Percentiles rank a stretch among this genome's conserved stretches.
These are phyloP conservation scores for Suillus paluster DNA, from an alignment of 768 basidiomycete genomes.

Conservation along the genomic window DNA sequence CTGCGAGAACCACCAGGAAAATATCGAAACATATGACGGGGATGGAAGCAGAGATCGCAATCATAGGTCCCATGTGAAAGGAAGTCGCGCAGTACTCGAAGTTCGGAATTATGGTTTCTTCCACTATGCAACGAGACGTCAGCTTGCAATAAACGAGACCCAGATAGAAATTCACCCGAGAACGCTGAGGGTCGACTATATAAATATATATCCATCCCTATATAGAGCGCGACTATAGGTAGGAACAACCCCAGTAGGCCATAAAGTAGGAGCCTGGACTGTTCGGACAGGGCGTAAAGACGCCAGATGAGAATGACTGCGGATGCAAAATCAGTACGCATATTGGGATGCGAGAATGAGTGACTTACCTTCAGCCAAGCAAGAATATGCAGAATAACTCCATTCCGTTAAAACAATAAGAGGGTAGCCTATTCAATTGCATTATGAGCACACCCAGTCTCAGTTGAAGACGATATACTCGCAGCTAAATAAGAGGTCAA, in stretches of 20 bases:
- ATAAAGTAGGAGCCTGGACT: background rate
- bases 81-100: background rate
- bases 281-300: background rate
- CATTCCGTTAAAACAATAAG: background rate
- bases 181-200: background rate
- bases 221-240: background rate
- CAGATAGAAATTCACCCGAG: background rate
- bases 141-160: background rate
- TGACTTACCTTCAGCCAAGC: background rate
- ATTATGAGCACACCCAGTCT: background rate
- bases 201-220: background rate
- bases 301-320: slow-evolving; percentile 4
- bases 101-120: background rate
- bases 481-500: background rate
- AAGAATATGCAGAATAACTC: background rate
- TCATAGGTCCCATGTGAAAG: background rate
- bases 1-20: background rate
- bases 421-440: background rate
- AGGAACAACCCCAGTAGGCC: background rate
- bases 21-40: background rate
- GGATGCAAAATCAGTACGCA: background rate
- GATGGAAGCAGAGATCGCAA: background rate
- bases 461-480: background rate
- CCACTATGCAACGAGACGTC: background rate
- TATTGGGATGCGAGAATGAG: background rate